Conservation (phyloP, 2,329 filamentous ascomycete genomes). For the Ophiocordyceps camponoti-floridani region DNA sequence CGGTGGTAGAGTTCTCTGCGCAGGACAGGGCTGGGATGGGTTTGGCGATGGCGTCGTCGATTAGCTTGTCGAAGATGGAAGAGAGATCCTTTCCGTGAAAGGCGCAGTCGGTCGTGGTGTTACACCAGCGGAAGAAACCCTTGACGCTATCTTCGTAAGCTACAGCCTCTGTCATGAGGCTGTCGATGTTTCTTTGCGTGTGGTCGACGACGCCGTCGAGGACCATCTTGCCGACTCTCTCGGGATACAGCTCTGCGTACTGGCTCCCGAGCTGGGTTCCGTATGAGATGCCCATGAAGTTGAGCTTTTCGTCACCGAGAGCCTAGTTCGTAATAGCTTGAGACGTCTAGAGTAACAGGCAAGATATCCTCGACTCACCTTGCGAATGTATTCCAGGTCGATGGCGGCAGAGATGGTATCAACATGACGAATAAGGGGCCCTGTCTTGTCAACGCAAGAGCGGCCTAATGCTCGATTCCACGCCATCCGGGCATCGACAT, state of each 20-base stretch:
- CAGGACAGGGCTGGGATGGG: background rate
- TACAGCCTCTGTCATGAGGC: constrained; percentile 1
- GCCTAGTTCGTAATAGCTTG: background rate
- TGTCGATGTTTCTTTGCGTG: background rate
- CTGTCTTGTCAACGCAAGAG: background rate
- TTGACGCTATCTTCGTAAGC: constrained; percentile 1
- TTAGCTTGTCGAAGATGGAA: background rate
- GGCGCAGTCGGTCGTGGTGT: background rate
- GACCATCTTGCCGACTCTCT: constrained; percentile 23
- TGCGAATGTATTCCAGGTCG: constrained; percentile 1
- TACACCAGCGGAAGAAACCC: constrained; percentile 1
- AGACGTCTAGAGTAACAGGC: background rate
- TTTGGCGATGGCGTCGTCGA: background rate
- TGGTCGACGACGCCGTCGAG: constrained; percentile 15
- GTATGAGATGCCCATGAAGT: constrained; percentile 22
- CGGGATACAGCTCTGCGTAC: constrained; percentile 22
- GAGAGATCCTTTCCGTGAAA: background rate
- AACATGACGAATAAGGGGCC: background rate
- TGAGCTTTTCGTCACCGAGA: constrained; percentile 1
- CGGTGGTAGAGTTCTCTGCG: background rate
- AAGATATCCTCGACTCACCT: background rate
- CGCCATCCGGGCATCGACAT: background rate
- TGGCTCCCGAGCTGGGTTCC: constrained; percentile 19
- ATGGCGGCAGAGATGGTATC: background rate
- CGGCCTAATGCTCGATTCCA: background rate